Base-by-base conservation (phyloP, 1,139 yeast species). In the Barnettozyma hawaiiensis region DNA sequence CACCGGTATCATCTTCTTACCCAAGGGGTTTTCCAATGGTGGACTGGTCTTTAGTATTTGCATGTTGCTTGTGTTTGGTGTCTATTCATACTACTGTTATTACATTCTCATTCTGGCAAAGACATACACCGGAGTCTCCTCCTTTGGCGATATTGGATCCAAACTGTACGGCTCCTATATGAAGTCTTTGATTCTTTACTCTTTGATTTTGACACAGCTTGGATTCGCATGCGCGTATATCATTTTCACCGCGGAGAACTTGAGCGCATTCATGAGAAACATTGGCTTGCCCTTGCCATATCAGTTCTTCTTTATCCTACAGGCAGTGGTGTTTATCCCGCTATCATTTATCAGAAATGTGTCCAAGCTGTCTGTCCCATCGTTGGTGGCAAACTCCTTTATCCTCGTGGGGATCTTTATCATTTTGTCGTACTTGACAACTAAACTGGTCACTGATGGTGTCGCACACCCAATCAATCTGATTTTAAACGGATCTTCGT, bases 151-250 rank as follows among this genome's bases (percentile, higher is more conserved):
- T 52, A 75, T 84, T 57, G 94, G 92, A 4, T 64, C 60, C 48
- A 70, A 64, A 40, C 66, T 85, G 4, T 81, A 78, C 57, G 94
- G 94, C 2, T 65, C 62, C 3, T 70, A 77, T 48, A 67, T 83
- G 67, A 79, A 77, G 55, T 63, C 73, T 39, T 63, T 75, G 44
- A 83, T 84, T 49, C 61, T 83, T 45, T 63, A 75, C 22, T 81
- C 89, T 3, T 73, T 84, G 47, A 73, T 81, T 14, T 55, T 81
- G 19, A 78, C 89, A 3, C 94, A 84, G 59, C 64, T 84, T 42
- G 94, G 94, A 2, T 84, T 84, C 58, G 85, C 83, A 26, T 83
- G 86, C 12, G 85, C 90, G 0, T 84, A 84, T 57, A 76, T 82
- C 47, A 74, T 84, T 14, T 84, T 84, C 58, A 79, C 89, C 1